Percentiles rank a stretch among this genome's conserved stretches.
phyloP scores from a whole-genome alignment of 495 filamentous ascomycete genomes.

The Bombardia bombarda region DNA sequence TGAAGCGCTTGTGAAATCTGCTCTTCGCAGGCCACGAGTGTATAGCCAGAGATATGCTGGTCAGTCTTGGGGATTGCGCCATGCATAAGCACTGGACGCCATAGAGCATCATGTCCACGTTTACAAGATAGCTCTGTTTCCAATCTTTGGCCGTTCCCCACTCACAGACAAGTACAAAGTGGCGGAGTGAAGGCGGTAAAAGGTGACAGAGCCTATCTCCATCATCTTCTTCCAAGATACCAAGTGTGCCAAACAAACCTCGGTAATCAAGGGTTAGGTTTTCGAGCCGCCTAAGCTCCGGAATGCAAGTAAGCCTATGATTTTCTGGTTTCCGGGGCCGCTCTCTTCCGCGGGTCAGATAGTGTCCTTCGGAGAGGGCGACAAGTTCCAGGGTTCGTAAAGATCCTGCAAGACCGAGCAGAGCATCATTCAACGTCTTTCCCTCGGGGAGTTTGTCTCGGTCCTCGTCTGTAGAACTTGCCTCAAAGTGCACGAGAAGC shows the following conservation, averaged over 20 bases:
- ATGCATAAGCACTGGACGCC: slow-evolving; percentile 21
- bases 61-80: slow-evolving; percentile 9
- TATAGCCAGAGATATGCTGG: slow-evolving; percentile 22
- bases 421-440: slow-evolving; percentile 21
- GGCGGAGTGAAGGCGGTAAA: slow-evolving; percentile 17
- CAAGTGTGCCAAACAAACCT: slow-evolving; percentile 25
- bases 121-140: slow-evolving; percentile 24
- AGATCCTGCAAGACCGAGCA: slow-evolving; percentile 12
- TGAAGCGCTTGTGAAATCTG: slow-evolving; percentile 22
- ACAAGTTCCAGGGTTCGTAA: slow-evolving; percentile 22
- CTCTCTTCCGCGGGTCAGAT: slow-evolving; percentile 23
- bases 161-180: slow-evolving; percentile 26
- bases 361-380: slow-evolving; percentile 21
- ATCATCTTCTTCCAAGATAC: slow-evolving; percentile 26
- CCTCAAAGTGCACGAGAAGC: slow-evolving; percentile 25
- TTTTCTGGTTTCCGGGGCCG: slow-evolving; percentile 27
- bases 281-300: slow-evolving; percentile 16
- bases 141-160: slow-evolving; percentile 26
- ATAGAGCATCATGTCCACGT: slow-evolving; percentile 26
- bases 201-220: slow-evolving; percentile 25
- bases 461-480: slow-evolving; percentile 20
- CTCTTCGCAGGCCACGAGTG: slow-evolving; percentile 29
- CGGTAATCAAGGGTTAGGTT: slow-evolving; percentile 24
- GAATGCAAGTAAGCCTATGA: slow-evolving; percentile 24
- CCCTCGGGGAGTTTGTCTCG: slow-evolving; percentile 21